A percentile compares a stretch with the other conserved stretches of the same genome.
These are phyloP conservation scores for Pythium monospermum DNA, from an alignment of 352 stramenopile genomes.

Conservation along the genomic window DNA sequence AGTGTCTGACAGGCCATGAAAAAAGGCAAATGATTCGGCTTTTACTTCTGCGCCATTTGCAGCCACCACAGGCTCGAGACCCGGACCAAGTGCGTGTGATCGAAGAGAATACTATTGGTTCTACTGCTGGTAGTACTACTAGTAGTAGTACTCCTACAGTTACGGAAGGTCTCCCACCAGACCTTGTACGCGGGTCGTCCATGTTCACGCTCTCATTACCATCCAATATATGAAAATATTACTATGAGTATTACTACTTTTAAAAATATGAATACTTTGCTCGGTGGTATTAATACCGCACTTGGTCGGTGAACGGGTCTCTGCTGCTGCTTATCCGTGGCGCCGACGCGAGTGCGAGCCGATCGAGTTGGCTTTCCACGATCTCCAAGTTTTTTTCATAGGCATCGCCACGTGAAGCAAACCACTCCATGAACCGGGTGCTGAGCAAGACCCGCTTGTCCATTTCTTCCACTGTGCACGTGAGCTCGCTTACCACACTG, in stretches of 20 bases:
- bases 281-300: too few species aligned
- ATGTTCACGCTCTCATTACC: slow-evolving; percentile 19
- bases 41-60: slow-evolving; percentile 36
- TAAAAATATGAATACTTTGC: too few species aligned
- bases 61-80: background rate
- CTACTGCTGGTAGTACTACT: too few species aligned
- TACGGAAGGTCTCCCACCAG: background rate
- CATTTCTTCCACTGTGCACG: slow-evolving; percentile 23
- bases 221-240: slow-evolving; percentile 5
- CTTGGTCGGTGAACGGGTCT: slow-evolving; percentile 42
- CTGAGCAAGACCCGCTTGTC: slow-evolving; percentile 44
- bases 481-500: slow-evolving; percentile 6
- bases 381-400: slow-evolving; percentile 72
- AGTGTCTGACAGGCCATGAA: slow-evolving; percentile 32
- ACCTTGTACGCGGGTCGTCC: slow-evolving; percentile 9
- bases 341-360: slow-evolving; percentile 32
- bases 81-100: background rate
- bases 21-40: slow-evolving; percentile 59
- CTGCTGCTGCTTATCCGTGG: slow-evolving; percentile 35
- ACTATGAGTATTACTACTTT: too few species aligned
- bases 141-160: too few species aligned
- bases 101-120: background rate
- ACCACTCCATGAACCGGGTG: slow-evolving; percentile 73
- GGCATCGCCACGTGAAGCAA: slow-evolving; percentile 51
- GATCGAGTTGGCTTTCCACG: slow-evolving; percentile 57